Evolutionary conservation across 495 filamentous ascomycete species (phyloP).

Genomic region (Penicillium steckii): DNA sequence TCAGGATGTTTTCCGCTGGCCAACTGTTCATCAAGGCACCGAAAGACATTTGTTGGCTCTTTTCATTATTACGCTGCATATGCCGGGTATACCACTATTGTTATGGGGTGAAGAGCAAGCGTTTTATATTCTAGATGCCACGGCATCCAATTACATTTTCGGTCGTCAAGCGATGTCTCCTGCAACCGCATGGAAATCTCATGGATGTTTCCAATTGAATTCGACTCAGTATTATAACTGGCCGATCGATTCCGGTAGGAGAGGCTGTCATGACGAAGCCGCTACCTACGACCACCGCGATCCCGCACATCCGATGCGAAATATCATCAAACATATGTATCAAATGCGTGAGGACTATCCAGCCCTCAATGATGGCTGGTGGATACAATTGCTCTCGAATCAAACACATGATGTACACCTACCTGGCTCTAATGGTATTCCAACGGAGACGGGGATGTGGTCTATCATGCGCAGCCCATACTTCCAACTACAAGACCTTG

Average conservation of each 20-base stretch:
- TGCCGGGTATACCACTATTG: conserved; percentile 66
- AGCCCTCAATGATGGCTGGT: conserved; percentile 64
- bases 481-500: conserved; percentile 51
- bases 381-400: conserved; percentile 59
- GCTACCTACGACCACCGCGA: conserved; percentile 68
- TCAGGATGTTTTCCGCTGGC: conserved; percentile 77
- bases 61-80: conserved; percentile 62
- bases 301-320: conserved; percentile 64
- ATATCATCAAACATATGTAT: conserved; percentile 67
- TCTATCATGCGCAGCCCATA: conserved; percentile 56
- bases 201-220: conserved; percentile 63
- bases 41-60: conserved; percentile 60
- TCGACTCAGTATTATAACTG: conserved; percentile 57
- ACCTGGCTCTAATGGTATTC: conserved; percentile 51
- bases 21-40: conserved; percentile 60
- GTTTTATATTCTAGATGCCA: conserved; percentile 66
- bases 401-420: conserved; percentile 52
- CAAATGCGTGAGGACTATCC: conserved; percentile 58
- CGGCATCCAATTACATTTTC: conserved; percentile 68
- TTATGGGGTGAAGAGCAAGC: conserved; percentile 72
- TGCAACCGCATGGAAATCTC: conserved; percentile 64
- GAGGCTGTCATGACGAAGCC: conserved; percentile 58
- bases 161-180: conserved; percentile 68
- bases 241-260: conserved; percentile 53
- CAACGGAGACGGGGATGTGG: conserved; percentile 68